Base-by-base conservation (phyloP, 257 asterid genomes). In the Solanum etuberosum region DNA sequence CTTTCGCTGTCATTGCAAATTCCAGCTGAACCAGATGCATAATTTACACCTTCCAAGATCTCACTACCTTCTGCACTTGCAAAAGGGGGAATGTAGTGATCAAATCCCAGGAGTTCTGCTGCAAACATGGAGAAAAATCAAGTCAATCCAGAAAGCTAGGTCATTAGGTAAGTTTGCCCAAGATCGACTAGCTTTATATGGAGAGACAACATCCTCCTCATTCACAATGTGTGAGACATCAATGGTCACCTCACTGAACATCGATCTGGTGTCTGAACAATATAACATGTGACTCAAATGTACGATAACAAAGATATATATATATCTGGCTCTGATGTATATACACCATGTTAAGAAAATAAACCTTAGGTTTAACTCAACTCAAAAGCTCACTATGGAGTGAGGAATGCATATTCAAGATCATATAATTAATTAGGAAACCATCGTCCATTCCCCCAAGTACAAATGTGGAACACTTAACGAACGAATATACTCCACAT, bases 11-110 rank as follows among this genome's bases (percentile, higher is more conserved):
- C 85, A 1, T 89, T 89, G 20, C 89, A 96, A 54, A 94, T 96
- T 87, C 99, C 98, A 7, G 93, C 90, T 18, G 48, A 91, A 7
- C 95, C 97, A 0, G 97, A 95, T 10, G 94, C 98, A 87, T 95
- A 93, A 82, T 94, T 94, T 10, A 94, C 88, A 3, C 99, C 99
- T 32, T 35, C 74, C 4, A 89, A 72, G 77, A 91, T 13, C 2
- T 70, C 85, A 27, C 48, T 35, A 14, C 89, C 93, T 34, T 12
- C 51, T 40, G 94, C 86, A 1, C 77, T 83, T 38, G 86, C 95
- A 85, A 48, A 92, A 0, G 96, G 94, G 15, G 94, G 94, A 65
- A 90, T 86, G 15, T 90, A 76, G 5, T 18, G 16, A 4, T 14
- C 70, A 81, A 94, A 92, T 16, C 95, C 94, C 4, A 94, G 80